Evolutionary conservation across 805 yeast species (phyloP).

Genomic region (Soucietia sequanensis): DNA sequence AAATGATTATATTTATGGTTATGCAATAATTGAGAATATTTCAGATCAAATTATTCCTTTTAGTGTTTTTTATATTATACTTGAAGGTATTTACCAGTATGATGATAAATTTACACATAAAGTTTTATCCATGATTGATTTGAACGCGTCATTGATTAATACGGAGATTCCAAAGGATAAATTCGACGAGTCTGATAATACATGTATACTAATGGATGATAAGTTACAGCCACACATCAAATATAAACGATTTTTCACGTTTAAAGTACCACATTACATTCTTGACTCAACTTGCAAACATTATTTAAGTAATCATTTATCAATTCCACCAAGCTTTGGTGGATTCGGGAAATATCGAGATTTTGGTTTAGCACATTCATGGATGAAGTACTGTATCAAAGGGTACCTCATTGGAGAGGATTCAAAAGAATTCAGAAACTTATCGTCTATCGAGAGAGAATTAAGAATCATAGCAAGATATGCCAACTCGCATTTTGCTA

Average conservation of each 20-base stretch:
- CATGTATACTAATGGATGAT: not conserved
- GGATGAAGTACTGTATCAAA: not conserved
- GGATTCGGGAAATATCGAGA: not conserved
- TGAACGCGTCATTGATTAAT: slow-evolving; percentile 2
- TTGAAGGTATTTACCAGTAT: slow-evolving; percentile 38
- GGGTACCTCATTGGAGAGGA: not conserved
- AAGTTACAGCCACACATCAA: slow-evolving; percentile 17
- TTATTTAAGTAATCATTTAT: not conserved
- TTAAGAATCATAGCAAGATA: not conserved
- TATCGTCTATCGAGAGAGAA: not conserved
- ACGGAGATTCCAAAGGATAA: not conserved
- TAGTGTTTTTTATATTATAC: slow-evolving; percentile 51
- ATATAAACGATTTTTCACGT: slow-evolving; percentile 43
- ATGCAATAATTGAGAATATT: slow-evolving; percentile 37
- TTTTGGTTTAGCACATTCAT: not conserved
- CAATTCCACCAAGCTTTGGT: not conserved
- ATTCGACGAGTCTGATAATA: not conserved
- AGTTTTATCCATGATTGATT: slow-evolving; percentile 2
- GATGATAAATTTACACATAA: slow-evolving; percentile 1
- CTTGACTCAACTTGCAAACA: not conserved
- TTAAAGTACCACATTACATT: slow-evolving; percentile 29
- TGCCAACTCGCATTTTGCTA: no score
- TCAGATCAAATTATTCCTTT: slow-evolving; percentile 43
- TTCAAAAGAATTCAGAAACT: not conserved
- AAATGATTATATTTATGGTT: slow-evolving; percentile 58